Evolutionary conservation across 306 rosid species (phyloP).

Genomic region (Lagenaria siceraria): DNA sequence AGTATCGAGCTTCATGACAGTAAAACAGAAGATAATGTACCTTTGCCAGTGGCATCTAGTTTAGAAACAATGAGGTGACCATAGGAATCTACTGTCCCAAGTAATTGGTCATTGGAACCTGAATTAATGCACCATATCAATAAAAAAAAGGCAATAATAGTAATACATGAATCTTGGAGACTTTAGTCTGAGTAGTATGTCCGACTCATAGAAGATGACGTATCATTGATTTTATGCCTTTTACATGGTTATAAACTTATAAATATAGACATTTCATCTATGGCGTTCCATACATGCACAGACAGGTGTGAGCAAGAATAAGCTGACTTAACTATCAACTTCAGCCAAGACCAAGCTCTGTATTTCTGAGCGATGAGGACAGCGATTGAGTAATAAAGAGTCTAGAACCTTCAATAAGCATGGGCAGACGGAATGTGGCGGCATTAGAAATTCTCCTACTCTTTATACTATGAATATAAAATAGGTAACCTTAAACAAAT

Average conservation of each 20-base stretch:
- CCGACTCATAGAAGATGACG: not conserved
- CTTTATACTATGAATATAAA: not conserved
- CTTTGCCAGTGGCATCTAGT: conserved; percentile 50
- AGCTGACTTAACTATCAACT: conserved; percentile 41
- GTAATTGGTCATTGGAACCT: conserved; percentile 46
- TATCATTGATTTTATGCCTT: not conserved
- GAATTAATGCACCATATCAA: conserved; percentile 1
- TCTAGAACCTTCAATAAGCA: conserved; percentile 32
- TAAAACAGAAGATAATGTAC: conserved; percentile 17
- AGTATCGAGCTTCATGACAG: not conserved
- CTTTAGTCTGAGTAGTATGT: not conserved
- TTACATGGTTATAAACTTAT: not conserved
- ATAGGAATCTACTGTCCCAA: conserved; percentile 86
- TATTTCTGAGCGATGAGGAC: conserved; percentile 93
- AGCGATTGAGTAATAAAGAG: conserved; percentile 43
- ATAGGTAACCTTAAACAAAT: not conserved
- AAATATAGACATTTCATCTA: not conserved
- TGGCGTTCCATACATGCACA: not conserved
- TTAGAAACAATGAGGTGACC: conserved; percentile 88
- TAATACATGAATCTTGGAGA: not conserved
- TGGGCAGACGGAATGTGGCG: not conserved
- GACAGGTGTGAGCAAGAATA: not conserved
- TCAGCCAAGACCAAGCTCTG: conserved; percentile 73
- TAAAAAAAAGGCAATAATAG: not conserved
- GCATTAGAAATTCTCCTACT: not conserved